A percentile compares a stretch with the other conserved stretches of the same genome.
phyloP scores from a whole-genome alignment of 768 basidiomycete genomes.

The Tricholoma terreum region DNA sequence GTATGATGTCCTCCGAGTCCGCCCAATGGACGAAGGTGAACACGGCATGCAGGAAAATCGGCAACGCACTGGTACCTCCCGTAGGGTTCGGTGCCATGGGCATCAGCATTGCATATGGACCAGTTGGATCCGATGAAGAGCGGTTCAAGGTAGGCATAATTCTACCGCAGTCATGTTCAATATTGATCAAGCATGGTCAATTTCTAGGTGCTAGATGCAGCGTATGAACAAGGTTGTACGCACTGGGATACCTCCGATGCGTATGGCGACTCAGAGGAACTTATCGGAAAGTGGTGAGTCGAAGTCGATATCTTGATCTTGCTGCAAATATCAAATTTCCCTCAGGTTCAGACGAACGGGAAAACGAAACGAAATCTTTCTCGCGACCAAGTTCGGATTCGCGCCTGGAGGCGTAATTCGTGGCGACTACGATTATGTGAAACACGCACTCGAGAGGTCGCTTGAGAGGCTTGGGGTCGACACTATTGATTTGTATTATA shows the following conservation, averaged over 20 bases:
- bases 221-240: conserved; percentile 35
- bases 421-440: conserved; percentile 38
- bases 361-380: conserved; percentile 47
- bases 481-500: conserved; percentile 37
- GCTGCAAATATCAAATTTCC: not conserved
- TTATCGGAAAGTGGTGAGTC: conserved; percentile 7
- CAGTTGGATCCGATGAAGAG: conserved; percentile 48
- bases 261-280: conserved; percentile 2
- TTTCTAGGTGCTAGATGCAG: conserved; percentile 39
- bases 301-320: not conserved
- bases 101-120: conserved; percentile 46
- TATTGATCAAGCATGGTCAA: not conserved
- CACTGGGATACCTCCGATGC: conserved; percentile 6
- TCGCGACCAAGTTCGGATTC: conserved; percentile 52
- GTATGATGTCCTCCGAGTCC: no score
- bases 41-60: conserved; percentile 34
- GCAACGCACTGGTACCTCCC: conserved; percentile 41
- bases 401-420: conserved; percentile 17
- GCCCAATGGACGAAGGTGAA: no score
- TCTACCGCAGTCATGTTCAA: not conserved
- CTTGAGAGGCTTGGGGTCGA: conserved; percentile 32
- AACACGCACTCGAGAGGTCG: conserved; percentile 30
- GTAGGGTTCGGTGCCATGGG: conserved; percentile 67
- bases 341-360: conserved; percentile 38
- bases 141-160: conserved; percentile 46